Percentiles rank a stretch among this genome's conserved stretches.
Evolutionary conservation across 2,329 filamentous ascomycete species (phyloP).

Genomic region (Verticillium longisporum): DNA sequence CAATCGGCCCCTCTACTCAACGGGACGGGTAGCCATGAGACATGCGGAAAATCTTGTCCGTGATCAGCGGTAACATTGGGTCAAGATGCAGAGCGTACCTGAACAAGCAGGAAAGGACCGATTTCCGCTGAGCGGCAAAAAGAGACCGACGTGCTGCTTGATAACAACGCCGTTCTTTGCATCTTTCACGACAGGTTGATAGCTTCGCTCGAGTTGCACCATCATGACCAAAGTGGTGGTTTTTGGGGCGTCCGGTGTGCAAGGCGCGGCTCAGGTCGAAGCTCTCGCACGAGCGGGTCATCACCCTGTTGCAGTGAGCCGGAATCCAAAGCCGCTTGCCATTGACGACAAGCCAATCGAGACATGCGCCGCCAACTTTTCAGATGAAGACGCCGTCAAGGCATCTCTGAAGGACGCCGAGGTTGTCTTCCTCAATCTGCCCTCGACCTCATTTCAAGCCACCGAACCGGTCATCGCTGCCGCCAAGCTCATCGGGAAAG

Average conservation of each 20-base stretch:
- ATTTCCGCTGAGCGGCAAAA: background rate
- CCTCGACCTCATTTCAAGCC: conserved; percentile 18
- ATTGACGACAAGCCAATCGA: conserved; percentile 12
- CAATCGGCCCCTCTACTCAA: too few species aligned
- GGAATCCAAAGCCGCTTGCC: conserved; percentile 11
- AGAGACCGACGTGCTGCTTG: background rate
- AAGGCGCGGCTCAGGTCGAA: conserved; percentile 17
- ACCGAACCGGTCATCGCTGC: conserved; percentile 42
- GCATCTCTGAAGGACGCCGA: conserved; percentile 10
- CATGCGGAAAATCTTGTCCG: background rate
- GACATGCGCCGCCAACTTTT: conserved; percentile 15
- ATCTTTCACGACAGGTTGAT: background rate
- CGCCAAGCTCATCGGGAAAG: conserved; percentile 49
- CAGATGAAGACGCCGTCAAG: conserved; percentile 6
- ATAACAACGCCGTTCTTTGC: background rate
- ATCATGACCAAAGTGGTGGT: conserved; percentile 18
- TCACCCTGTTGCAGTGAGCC: conserved; percentile 18
- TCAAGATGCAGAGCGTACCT: background rate
- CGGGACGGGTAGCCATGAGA: background rate
- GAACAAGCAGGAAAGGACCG: background rate
- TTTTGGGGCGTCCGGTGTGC: conserved; percentile 19
- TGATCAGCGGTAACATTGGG: background rate
- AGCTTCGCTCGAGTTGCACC: background rate
- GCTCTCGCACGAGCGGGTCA: conserved; percentile 15
- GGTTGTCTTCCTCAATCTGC: conserved; percentile 18